These are phyloP conservation scores for Cryoendolithus antarcticus DNA, from an alignment of 2,329 filamentous ascomycete genomes.

Conservation along the genomic window DNA sequence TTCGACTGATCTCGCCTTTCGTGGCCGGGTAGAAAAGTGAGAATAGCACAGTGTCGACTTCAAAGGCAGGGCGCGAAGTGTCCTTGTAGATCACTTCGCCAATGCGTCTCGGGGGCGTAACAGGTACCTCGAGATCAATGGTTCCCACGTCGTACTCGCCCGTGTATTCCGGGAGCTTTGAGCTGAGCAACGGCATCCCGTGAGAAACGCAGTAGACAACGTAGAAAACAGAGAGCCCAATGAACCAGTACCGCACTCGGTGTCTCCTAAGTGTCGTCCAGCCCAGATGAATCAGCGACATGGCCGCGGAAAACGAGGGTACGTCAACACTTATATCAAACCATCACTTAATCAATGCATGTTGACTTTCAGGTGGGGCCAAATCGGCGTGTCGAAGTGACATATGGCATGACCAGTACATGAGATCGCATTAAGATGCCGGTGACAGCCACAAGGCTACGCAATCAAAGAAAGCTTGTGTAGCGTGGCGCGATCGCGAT, in stretches of 20 bases:
- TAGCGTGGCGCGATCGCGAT: no score
- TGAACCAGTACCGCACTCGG: slow-evolving; percentile 3
- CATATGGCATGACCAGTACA: no score
- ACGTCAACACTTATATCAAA: no score
- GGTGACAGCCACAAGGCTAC: no score
- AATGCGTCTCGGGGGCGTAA: slow-evolving; percentile 20
- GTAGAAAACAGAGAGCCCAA: slow-evolving; percentile 10
- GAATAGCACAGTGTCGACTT: slow-evolving; percentile 29
- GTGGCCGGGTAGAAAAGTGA: slow-evolving; percentile 30
- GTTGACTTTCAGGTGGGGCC: no score
- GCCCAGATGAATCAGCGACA: not conserved
- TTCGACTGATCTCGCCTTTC: slow-evolving; percentile 10
- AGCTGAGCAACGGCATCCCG: slow-evolving; percentile 26
- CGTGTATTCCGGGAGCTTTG: slow-evolving; percentile 28
- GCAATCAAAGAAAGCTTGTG: no score
- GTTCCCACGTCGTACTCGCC: slow-evolving; percentile 29
- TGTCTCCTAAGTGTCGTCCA: slow-evolving; percentile 1
- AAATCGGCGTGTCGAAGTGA: no score
- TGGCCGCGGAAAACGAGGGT: no score
- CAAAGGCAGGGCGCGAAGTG: slow-evolving; percentile 26
- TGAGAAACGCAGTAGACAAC: slow-evolving; percentile 26
- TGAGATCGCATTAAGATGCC: no score
- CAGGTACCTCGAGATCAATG: slow-evolving; percentile 26
- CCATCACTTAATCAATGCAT: no score
- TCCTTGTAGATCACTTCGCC: slow-evolving; percentile 23